Evolutionary conservation across 208 protist genomes (phyloP).

Genomic region (Willaertia magna): DNA sequence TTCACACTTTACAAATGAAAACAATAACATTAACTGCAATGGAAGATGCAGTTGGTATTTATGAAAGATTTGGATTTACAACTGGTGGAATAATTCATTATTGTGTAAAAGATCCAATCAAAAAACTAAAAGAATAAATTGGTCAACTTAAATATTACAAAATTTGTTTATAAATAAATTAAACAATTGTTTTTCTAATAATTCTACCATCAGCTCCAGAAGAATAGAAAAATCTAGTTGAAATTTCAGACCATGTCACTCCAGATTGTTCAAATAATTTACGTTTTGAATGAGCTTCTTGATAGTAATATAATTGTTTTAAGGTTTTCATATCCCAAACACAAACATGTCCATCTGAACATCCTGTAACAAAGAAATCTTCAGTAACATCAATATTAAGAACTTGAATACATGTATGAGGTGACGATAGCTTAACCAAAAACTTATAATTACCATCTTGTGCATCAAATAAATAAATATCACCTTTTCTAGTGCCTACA

Average conservation of each 20-base stretch:
- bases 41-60: no score
- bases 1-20: no score
- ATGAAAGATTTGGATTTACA: no score
- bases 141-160: no score
- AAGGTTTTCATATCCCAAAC: conserved; percentile 13
- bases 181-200: background rate
- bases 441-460: background rate
- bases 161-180: background rate
- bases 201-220: conserved; percentile 8
- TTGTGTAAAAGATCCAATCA: no score
- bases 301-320: background rate
- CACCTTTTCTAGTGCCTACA: conserved; percentile 1
- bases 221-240: background rate
- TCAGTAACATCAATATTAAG: background rate
- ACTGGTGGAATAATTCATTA: no score
- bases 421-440: background rate
- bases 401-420: background rate
- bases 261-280: background rate
- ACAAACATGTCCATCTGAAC: background rate
- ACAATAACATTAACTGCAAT: no score
- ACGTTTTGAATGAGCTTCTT: background rate
- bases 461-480: background rate
- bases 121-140: no score
- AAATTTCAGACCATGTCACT: background rate
- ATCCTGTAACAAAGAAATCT: conserved; percentile 14